These are phyloP conservation scores for Euphorbia pulcherrima DNA, from an alignment of 345 rosid genomes.

Conservation along the genomic window DNA sequence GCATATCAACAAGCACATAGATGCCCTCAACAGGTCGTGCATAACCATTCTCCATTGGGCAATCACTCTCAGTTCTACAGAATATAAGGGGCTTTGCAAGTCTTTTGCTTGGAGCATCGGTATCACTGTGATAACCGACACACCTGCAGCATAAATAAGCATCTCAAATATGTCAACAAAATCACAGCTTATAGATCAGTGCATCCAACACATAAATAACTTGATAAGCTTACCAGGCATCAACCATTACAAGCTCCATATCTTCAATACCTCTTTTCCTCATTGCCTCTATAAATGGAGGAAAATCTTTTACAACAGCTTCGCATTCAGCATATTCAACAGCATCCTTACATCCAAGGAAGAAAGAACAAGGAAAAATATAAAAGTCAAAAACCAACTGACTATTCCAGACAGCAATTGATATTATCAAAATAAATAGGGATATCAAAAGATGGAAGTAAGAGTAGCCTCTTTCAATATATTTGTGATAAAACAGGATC, in stretches of 20 bases:
- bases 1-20: slow-evolving; percentile 80
- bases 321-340: slow-evolving; percentile 90
- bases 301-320: slow-evolving; percentile 75
- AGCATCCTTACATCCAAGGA: slow-evolving; percentile 51
- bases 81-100: slow-evolving; percentile 90
- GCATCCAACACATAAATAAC: not conserved
- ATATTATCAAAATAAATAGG: not conserved
- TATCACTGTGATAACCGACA: slow-evolving; percentile 74
- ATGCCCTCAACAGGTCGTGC: slow-evolving; percentile 93
- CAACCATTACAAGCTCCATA: slow-evolving; percentile 94
- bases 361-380: slow-evolving; percentile 5
- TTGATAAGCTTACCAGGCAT: slow-evolving; percentile 57
- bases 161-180: slow-evolving; percentile 9
- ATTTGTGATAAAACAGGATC: not conserved
- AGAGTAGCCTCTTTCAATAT: not conserved
- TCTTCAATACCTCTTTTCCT: slow-evolving; percentile 85
- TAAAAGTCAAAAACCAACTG: not conserved
- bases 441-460: not conserved
- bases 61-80: slow-evolving; percentile 89
- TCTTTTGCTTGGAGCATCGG: slow-evolving; percentile 77
- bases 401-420: not conserved
- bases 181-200: slow-evolving; percentile 4
- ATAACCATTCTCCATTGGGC: slow-evolving; percentile 96
- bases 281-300: slow-evolving; percentile 81
- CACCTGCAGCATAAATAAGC: slow-evolving; percentile 48